Evolutionary conservation across 768 basidiomycete genomes (phyloP), one percentile per base, ranked within the genome.

Genomic region (Amanita phalloides): DNA sequence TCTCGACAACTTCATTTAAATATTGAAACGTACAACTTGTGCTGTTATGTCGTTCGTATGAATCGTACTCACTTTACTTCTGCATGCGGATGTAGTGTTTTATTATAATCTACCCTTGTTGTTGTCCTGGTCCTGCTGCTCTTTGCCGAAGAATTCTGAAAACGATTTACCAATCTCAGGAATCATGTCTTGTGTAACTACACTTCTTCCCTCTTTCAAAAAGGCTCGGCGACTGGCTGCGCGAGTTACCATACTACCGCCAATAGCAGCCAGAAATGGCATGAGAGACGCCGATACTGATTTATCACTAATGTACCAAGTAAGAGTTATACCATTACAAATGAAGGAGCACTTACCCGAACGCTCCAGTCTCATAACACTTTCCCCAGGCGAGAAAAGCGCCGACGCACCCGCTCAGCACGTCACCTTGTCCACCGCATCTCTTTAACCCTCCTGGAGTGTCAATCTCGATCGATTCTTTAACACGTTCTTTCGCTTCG

Each of bases 341-440:
- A 21, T 30, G n/a, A 37, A 20, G 28, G 35, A 54, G 43, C 26
- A 62, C 77, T 60, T 60, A 91, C 90, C 84, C 85, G 57, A 85
- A 91, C 1, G 76, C 78, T 13, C 92, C 88, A 41, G 81, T 80
- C 61, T 94, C 91, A 63, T 89, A 98, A 59, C 89, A 91, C 64
- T 86, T 88, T 4, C 88, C 91, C 95, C 96, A 99, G 3, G 94
- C 94, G 58, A 98, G 71, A 64, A 96, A 80, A 1, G 91, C 80
- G 0, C 93, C 96, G 8, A 92, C 85, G 41, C 77, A 74, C 10
- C 96, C 96, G 59, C 85, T 87, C 51, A 98, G 65, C 35, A 99
- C 82, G 66, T 99, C 96, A 0, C 96, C 96, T 64, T 98, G 96
- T 1, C 96, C 96, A 10, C 96, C 95, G 60, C 91, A 94, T 51